Conservation (phyloP, 176 grass and related monocot species). For the Carex myosuroides region DNA sequence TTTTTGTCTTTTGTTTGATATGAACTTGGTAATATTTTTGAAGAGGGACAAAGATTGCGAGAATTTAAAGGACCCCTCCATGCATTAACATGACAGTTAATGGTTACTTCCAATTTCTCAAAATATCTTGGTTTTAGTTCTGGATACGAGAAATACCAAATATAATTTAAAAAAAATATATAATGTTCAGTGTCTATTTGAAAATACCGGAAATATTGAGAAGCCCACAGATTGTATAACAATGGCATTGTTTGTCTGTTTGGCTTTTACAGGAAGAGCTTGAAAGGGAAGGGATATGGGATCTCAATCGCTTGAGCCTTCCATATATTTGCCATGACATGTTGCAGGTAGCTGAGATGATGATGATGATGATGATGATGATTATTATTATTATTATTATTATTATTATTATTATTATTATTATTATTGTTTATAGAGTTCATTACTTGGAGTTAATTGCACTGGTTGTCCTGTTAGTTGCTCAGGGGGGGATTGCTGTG, state of each 20-base stretch:
- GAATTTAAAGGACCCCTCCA: background rate
- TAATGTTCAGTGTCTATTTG: background rate
- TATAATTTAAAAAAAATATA: background rate
- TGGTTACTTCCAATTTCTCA: background rate
- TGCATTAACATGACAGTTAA: background rate
- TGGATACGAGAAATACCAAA: background rate
- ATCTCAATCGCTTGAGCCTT: constrained; percentile 87
- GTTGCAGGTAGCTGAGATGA: constrained; percentile 48
- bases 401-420: background rate
- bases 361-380: no score
- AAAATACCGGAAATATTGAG: background rate
- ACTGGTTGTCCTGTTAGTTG: background rate
- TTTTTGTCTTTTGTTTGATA: background rate
- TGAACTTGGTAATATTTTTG: background rate
- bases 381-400: background rate
- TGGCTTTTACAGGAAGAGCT: constrained; percentile 71
- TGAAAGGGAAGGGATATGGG: constrained; percentile 87
- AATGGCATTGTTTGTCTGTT: constrained; percentile 15
- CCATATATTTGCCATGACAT: constrained; percentile 78
- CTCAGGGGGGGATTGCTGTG: background rate
- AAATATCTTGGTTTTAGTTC: background rate
- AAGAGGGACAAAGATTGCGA: background rate
- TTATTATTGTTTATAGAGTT: background rate
- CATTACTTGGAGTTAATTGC: background rate
- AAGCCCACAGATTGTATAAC: background rate